Base-by-base conservation (phyloP, 169 alveolate species). In the Plasmodium malariae region DNA sequence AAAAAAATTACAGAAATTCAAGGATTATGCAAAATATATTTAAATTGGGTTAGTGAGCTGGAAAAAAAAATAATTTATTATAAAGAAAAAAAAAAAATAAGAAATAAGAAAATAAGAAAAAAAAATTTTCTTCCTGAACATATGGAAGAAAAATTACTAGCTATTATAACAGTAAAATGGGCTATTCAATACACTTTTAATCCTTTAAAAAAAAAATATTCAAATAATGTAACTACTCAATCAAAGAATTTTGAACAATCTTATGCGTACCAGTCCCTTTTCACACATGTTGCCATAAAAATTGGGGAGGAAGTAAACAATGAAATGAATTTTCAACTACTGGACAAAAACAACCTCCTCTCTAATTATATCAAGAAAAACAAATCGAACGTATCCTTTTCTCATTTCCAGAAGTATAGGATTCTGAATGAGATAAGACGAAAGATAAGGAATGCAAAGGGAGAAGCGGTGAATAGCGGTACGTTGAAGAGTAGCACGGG, bases 251-350 rank as follows among this genome's bases (percentile, higher is more conserved):
- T 69, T 70, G 91, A 72, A 78, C 89, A 83, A 21, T 59, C 80
- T 45, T 59, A 72, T 17, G 71, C 95, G 1, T 92, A 94, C 74
- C 96, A 94, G 80, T 92, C 93, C 1, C 88, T 94, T 1, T 89
- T 94, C 12, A 91, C 95, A 1, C 94, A 94, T 67, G 78, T 93
- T 26, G 95, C 96, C 24, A 88, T 94, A 3, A 91, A 92, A 12
- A 87, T 94, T 57, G 96, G 96, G 21, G 95, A 94, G n/a, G 96
- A 94, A 69, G 55, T 94, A 3, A 90, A 92, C 43, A 91, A 92
- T 26, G 74, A 92, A 86, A n/a, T 86, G 49, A 85, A 85, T 30
- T 69, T 69, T 2, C 83, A 78, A 17, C 37, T 80, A 17, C 67
- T 83, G 3, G 88, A 80, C 49, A 68, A 32, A 67, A 76, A 74